These are phyloP conservation scores for Acanthochlamys bracteata DNA, from an alignment of 106 monocot species.

Conservation along the genomic window DNA sequence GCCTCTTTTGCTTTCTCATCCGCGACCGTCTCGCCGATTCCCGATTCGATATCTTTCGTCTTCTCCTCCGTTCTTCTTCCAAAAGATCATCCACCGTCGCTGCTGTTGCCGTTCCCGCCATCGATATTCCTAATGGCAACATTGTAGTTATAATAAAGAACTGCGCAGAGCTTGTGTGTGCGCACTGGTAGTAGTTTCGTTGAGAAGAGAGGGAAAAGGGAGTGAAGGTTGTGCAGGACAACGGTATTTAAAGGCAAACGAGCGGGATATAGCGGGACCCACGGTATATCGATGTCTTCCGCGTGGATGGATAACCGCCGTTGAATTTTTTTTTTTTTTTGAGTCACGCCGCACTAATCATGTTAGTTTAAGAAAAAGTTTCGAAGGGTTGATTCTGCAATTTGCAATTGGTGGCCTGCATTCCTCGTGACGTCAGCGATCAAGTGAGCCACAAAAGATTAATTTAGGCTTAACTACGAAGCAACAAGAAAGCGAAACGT, in stretches of 20 bases:
- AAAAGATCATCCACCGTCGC: background rate
- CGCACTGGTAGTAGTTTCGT: no score
- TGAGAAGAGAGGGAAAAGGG: slow-evolving; percentile 49
- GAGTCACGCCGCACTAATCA: slow-evolving; percentile 6
- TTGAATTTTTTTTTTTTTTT: background rate
- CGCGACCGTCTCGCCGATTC: slow-evolving; percentile 58
- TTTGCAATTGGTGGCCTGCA: no score
- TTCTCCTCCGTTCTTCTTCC: slow-evolving; percentile 27
- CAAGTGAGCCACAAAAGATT: no score
- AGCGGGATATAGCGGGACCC: slow-evolving; percentile 6
- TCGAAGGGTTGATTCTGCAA: no score
- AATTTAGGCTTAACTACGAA: no score
- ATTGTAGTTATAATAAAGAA: no score
- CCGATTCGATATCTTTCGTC: slow-evolving; percentile 62
- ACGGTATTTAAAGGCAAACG: slow-evolving; percentile 30
- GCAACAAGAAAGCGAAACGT: no score
- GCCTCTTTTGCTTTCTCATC: slow-evolving; percentile 48
- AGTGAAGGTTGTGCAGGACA: slow-evolving; percentile 28
- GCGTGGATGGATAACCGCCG: slow-evolving; percentile 2
- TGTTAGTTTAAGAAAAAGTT: background rate
- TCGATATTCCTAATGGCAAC: no score
- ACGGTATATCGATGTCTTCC: background rate
- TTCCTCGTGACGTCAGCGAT: background rate
- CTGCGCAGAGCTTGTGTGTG: no score
- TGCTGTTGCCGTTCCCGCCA: no score